A percentile compares a stretch with the other conserved stretches of the same genome.
Conservation (phyloP, 148 eudicot genomes). For the Silene uniflora region DNA sequence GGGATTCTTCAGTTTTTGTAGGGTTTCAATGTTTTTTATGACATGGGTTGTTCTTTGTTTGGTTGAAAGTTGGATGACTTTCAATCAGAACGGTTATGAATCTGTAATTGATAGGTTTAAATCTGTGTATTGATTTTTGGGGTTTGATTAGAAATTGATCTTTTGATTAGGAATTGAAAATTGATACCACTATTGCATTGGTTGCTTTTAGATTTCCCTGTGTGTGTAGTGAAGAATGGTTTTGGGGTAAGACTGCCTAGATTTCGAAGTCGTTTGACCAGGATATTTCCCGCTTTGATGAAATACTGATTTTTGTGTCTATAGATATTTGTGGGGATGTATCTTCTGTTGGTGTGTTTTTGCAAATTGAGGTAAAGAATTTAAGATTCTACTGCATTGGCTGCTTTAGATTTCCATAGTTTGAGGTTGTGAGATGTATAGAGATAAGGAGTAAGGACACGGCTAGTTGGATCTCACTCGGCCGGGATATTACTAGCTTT, state of each 20-base stretch:
- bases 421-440: not conserved
- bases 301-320: not conserved
- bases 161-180: not conserved
- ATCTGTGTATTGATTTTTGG: not conserved
- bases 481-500: too few species aligned
- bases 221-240: not conserved
- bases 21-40: not conserved
- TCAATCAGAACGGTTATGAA: not conserved
- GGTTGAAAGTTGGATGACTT: not conserved
- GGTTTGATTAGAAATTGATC: not conserved
- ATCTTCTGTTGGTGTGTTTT: not conserved
- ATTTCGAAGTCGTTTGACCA: not conserved
- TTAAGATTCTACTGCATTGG: not conserved
- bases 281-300: not conserved
- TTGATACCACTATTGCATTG: not conserved
- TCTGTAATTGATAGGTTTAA: not conserved
- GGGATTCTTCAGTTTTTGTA: too few species aligned
- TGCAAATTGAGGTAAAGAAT: conserved; percentile 5
- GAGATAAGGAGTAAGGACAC: too few species aligned
- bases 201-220: not conserved
- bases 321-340: not conserved
- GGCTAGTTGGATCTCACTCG: too few species aligned
- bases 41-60: conserved; percentile 3
- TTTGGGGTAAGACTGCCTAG: not conserved
- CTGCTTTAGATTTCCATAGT: not conserved